These are phyloP conservation scores for Plicaturopsis crispa DNA, from an alignment of 768 basidiomycete genomes.

Conservation along the genomic window DNA sequence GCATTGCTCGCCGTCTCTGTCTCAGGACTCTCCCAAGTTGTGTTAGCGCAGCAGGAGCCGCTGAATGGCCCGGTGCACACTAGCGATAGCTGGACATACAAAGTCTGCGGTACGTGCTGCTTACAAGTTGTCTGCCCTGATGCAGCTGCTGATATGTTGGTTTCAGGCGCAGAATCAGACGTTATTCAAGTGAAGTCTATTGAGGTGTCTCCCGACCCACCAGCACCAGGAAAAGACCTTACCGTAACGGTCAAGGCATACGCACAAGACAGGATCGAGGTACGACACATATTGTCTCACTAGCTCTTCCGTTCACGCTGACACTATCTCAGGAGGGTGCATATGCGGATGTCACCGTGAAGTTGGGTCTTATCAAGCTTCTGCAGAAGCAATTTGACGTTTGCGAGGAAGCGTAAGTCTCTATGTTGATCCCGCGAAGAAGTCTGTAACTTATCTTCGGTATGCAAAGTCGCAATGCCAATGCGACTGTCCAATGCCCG, in stretches of 20 bases:
- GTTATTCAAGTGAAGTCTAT: constrained; percentile 65
- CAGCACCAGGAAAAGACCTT: constrained; percentile 77
- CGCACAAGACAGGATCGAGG: constrained; percentile 57
- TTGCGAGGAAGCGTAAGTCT: constrained; percentile 88
- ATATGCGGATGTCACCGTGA: constrained; percentile 83
- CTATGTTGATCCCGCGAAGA: constrained; percentile 1
- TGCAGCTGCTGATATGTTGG: neutral
- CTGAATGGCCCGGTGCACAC: constrained; percentile 21
- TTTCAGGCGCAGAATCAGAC: constrained; percentile 36
- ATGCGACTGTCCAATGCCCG: constrained; percentile 79
- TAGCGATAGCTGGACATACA: constrained; percentile 55
- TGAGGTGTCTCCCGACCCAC: constrained; percentile 76
- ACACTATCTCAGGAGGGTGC: constrained; percentile 68
- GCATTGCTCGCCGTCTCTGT: constrained; percentile 12
- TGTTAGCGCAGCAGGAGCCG: constrained; percentile 21
- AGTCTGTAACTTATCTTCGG: constrained; percentile 5
- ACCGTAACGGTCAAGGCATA: constrained; percentile 74
- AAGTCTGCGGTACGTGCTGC: constrained; percentile 55
- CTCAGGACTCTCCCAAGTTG: constrained; percentile 10
- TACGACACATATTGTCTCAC: constrained; percentile 21
- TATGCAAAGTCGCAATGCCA: constrained; percentile 55
- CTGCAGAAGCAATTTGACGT: constrained; percentile 78
- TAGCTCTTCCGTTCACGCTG: constrained; percentile 4
- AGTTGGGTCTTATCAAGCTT: constrained; percentile 91
- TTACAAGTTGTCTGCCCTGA: constrained; percentile 4